Percentiles rank a stretch among this genome's conserved stretches.
These are phyloP conservation scores for Pezicula carpinea DNA, from an alignment of 2,329 filamentous ascomycete genomes.

Conservation along the genomic window DNA sequence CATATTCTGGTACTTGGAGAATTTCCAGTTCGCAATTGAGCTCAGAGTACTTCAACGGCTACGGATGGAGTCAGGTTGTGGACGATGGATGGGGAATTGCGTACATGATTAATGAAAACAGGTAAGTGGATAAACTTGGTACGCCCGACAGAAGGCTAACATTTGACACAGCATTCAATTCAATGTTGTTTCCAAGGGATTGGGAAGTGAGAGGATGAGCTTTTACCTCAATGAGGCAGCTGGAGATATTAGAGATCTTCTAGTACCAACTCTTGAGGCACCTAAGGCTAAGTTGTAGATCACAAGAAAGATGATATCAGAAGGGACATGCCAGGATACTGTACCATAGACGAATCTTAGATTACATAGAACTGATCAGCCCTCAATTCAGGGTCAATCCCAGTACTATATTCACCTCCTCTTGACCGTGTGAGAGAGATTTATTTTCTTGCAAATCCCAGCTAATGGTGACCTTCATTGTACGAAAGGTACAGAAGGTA, in stretches of 20 bases:
- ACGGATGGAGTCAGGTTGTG: slow-evolving; percentile 97
- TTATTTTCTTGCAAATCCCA: no score
- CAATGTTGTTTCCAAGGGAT: slow-evolving; percentile 91
- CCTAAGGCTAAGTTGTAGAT: slow-evolving; percentile 82
- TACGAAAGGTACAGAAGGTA: no score
- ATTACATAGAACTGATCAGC: background rate
- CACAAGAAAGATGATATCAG: background rate
- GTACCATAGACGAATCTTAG: background rate
- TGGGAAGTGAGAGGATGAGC: slow-evolving; percentile 90
- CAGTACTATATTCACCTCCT: background rate
- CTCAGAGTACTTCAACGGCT: slow-evolving; percentile 97
- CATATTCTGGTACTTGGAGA: slow-evolving; percentile 85
- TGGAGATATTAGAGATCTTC: slow-evolving; percentile 79
- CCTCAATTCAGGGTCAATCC: background rate
- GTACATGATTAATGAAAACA: slow-evolving; percentile 99
- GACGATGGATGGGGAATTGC: slow-evolving; percentile 95
- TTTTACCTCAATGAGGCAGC: slow-evolving; percentile 95
- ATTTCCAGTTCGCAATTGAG: slow-evolving; percentile 85
- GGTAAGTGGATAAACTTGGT: slow-evolving; percentile 42
- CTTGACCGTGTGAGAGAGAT: background rate
- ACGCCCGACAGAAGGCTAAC: slow-evolving; percentile 18
- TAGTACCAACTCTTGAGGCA: slow-evolving; percentile 72
- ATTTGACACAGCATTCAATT: slow-evolving; percentile 74
- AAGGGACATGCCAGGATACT: background rate
- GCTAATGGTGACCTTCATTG: no score